Evolutionary conservation across 306 rosid genomes (phyloP), one percentile per base, ranked within the genome.

Genomic region (Benincasa hispida): DNA sequence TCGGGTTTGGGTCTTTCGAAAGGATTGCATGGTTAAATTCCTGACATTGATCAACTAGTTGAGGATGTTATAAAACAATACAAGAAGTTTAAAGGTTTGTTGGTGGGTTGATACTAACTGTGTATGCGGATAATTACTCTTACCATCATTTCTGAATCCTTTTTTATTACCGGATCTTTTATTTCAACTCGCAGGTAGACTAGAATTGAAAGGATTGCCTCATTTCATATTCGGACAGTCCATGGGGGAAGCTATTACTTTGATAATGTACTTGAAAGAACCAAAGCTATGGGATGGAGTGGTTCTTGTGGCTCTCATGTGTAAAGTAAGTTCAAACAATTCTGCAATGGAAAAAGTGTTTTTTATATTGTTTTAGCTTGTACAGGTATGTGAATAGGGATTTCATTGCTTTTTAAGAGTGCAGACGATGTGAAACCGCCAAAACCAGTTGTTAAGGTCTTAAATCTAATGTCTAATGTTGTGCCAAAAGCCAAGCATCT

Each of bases 291-390:
- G 93, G 97, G 95, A 90, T 78, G 98, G 96, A 41, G 79, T 90
- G 28, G 79, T 94, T 78, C 98, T 94, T 54, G 95, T 91, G 48
- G 98, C 98, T 57, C 97, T 95, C 32, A 94, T 94, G 98, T 94
- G 97, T 83, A 94, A 91, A 86, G 98, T 91, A 87, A 77, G 93
- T 54, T 19, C 53, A 45, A 62, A 62, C 34, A 18, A 32, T 62
- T 35, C 48, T 27, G 10, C 8, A 37, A 65, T 2, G 25, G 18
- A 34, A 5, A 5, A n/a, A 5, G 50, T 3, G 2, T 32, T n/a
- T n/a, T 63, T 10, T 27, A 65, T 65, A 9, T 3, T 62, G 34
- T 32, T 32, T 30, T 62, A 32, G 45, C 24, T 3, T n/a, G 14
- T 32, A 32, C 69, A 32, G 2, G 8, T 32, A 17, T 65, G 0